Conservation (phyloP, 2,329 filamentous ascomycete genomes). For the Pseudocercospora vitis region DNA sequence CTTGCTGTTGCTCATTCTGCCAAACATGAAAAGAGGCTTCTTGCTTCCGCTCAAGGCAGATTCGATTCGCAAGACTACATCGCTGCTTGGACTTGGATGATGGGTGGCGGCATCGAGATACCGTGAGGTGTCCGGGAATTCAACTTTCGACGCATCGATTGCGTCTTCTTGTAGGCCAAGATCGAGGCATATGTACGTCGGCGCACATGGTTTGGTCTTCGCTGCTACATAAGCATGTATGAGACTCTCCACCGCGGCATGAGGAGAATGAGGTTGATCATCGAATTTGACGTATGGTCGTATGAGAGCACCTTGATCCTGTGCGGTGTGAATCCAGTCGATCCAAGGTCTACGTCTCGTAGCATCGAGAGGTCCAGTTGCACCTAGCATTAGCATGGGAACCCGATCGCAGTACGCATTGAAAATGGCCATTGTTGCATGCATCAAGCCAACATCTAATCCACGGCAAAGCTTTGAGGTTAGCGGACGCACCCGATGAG, state of each 20-base stretch:
- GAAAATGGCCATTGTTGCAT: conserved; percentile 27
- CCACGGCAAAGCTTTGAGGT: too few species aligned
- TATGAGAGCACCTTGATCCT: conserved; percentile 24
- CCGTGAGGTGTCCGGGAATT: conserved; percentile 17
- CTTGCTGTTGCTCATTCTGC: conserved; percentile 12
- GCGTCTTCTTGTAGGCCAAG: conserved; percentile 22
- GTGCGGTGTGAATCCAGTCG: conserved; percentile 25
- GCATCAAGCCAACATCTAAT: conserved; percentile 26
- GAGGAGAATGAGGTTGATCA: conserved; percentile 22
- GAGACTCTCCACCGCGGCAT: conserved; percentile 21
- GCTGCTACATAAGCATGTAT: conserved; percentile 20
- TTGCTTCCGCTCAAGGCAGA: conserved; percentile 15
- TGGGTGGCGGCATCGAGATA: conserved; percentile 13
- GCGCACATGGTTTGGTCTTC: conserved; percentile 21
- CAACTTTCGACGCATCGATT: conserved; percentile 12
- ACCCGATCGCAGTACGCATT: conserved; percentile 25
- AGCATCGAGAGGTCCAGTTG: conserved; percentile 23
- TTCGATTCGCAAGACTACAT: conserved; percentile 11
- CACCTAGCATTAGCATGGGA: conserved; percentile 23
- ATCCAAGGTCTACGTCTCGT: conserved; percentile 23
- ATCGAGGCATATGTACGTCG: conserved; percentile 24
- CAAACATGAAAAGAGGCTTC: conserved; percentile 23
- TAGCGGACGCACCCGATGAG: too few species aligned
- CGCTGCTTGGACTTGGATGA: conserved; percentile 15
- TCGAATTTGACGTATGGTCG: conserved; percentile 24